Evolutionary conservation across 768 basidiomycete genomes (phyloP).

Genomic region (Paxillus ammoniavirescens): DNA sequence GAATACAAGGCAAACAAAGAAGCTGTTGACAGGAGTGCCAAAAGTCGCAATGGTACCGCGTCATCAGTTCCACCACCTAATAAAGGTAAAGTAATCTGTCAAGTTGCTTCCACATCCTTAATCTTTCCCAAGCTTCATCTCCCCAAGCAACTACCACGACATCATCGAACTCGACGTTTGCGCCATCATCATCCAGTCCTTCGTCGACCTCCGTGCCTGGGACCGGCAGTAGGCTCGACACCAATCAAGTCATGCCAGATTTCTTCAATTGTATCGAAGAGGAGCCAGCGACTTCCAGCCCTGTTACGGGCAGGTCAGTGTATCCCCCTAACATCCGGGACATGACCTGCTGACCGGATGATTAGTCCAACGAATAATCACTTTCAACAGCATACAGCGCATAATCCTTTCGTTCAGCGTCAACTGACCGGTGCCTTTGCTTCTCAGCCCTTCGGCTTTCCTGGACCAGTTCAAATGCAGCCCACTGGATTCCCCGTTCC

Average conservation of each 20-base stretch:
- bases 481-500: slow-evolving; percentile 54
- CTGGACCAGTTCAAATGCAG: slow-evolving; percentile 48
- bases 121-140: slow-evolving; percentile 11
- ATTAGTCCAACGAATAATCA: slow-evolving; percentile 47
- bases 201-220: slow-evolving; percentile 22
- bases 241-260: slow-evolving; percentile 60
- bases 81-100: slow-evolving; percentile 26
- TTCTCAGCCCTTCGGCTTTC: slow-evolving; percentile 41
- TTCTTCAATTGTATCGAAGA: slow-evolving; percentile 90
- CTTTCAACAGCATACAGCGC: slow-evolving; percentile 55
- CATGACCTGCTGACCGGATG: slow-evolving; percentile 10
- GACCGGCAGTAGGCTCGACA: slow-evolving; percentile 32
- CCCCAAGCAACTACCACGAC: slow-evolving; percentile 15
- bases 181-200: slow-evolving; percentile 21
- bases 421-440: slow-evolving; percentile 48
- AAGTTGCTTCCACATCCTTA: not conserved
- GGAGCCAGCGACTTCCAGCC: slow-evolving; percentile 69
- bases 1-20: slow-evolving; percentile 88
- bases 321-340: not conserved
- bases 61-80: slow-evolving; percentile 6
- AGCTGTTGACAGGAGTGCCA: slow-evolving; percentile 45
- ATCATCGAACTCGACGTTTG: slow-evolving; percentile 18
- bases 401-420: slow-evolving; percentile 78
- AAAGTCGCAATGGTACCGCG: slow-evolving; percentile 7
- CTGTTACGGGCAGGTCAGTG: slow-evolving; percentile 51